Evolutionary conservation across 192 early-diverging fungal genomes (phyloP).

Genomic region (Entophlyctis luteolus): DNA sequence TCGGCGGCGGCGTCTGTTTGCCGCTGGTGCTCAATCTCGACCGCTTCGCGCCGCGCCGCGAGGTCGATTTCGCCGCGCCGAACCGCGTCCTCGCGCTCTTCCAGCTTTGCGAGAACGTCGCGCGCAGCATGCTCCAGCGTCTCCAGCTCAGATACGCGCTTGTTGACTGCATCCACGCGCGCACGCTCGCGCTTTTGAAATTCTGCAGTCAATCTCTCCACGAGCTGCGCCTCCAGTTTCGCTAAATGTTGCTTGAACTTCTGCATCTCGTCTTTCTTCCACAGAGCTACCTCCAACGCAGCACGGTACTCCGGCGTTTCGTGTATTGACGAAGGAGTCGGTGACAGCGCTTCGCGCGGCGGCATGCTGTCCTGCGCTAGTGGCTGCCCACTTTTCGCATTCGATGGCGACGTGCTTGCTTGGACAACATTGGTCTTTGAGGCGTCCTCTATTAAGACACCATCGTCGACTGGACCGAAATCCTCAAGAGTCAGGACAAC

Average conservation of each 20-base stretch:
- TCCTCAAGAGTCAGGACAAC: conserved; percentile 52
- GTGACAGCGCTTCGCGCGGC: not conserved
- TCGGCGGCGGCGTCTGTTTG: conserved; percentile 26
- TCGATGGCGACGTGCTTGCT: not conserved
- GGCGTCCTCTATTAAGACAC: conserved; percentile 13
- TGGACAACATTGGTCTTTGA: not conserved
- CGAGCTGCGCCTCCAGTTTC: conserved; percentile 28
- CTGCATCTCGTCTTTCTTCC: conserved; percentile 41
- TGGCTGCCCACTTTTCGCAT: not conserved
- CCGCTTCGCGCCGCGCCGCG: conserved; percentile 3
- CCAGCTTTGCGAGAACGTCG: conserved; percentile 27
- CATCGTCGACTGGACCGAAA: conserved; percentile 46
- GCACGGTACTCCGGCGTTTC: conserved; percentile 43
- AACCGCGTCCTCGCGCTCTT: conserved; percentile 27
- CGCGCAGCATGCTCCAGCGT: conserved; percentile 24
- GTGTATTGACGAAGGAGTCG: conserved; percentile 25
- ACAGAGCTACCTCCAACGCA: conserved; percentile 49
- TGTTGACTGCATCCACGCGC: conserved; percentile 20
- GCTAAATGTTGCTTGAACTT: conserved; percentile 38
- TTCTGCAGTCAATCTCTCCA: conserved; percentile 34
- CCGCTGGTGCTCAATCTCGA: conserved; percentile 13
- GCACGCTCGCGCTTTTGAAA: conserved; percentile 34
- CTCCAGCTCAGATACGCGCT: conserved; percentile 28
- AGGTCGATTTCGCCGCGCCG: conserved; percentile 17
- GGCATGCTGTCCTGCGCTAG: not conserved